Evolutionary conservation across 2,329 filamentous ascomycete genomes (phyloP).

Genomic region (Mariannaea elegans): DNA sequence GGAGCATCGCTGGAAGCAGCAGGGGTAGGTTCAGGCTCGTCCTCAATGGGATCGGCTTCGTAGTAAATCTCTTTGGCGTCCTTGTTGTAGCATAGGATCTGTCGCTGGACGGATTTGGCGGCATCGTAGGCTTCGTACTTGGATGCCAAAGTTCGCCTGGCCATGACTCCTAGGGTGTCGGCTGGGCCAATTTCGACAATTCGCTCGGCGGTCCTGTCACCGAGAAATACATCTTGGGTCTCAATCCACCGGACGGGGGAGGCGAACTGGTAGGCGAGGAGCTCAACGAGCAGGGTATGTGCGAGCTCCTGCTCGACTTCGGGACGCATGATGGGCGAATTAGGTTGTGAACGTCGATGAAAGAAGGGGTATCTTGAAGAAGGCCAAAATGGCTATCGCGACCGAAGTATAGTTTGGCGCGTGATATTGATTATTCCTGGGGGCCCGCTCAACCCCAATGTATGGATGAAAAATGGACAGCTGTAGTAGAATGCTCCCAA

Average conservation of each 20-base stretch:
- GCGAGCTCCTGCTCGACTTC: constrained; percentile 99
- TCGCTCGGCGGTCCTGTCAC: constrained; percentile 93
- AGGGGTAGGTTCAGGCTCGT: constrained; percentile 76
- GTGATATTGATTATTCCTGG: constrained; percentile 33
- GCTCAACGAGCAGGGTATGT: constrained; percentile 97
- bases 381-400: constrained; percentile 39
- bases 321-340: constrained; percentile 79
- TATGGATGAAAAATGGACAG: constrained; percentile 30
- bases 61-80: constrained; percentile 99
- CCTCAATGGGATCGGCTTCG: constrained; percentile 93
- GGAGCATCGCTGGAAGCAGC: constrained; percentile 58
- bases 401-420: constrained; percentile 35
- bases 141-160: constrained; percentile 90
- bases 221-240: constrained; percentile 99
- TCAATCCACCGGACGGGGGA: constrained; percentile 99
- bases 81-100: constrained; percentile 99
- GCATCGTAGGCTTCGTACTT: constrained; percentile 99
- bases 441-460: constrained; percentile 41
- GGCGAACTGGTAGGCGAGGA: constrained; percentile 98
- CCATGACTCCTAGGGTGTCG: constrained; percentile 97
- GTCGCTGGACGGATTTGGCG: constrained; percentile 92
- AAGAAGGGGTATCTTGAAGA: constrained; percentile 43
- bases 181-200: constrained; percentile 98
- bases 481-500: constrained; percentile 38
- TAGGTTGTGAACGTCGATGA: constrained; percentile 37